Evolutionary conservation across 2,329 filamentous ascomycete genomes (phyloP), one percentile per base, ranked within the genome.

Genomic region (Microdochium nivale): DNA sequence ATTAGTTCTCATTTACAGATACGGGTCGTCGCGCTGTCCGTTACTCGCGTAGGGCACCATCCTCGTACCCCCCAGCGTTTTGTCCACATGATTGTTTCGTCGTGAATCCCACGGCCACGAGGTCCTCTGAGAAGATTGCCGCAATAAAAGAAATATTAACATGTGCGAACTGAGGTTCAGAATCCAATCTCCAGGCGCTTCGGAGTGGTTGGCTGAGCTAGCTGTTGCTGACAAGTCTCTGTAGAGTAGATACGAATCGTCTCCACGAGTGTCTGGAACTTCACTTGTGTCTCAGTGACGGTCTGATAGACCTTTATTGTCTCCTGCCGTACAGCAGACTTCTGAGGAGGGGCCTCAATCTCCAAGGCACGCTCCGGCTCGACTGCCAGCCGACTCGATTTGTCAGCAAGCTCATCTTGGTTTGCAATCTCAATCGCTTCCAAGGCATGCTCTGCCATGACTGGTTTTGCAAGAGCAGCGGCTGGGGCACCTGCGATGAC

Each of bases 231-330:
- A 7, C 4, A 23, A 21, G 40, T 44, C 40, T 44, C 40, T 4
- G 40, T 44, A 11, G 40, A 13, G 13, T 44, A 44, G 40, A 44
- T 13, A 16, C 40, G 16, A 19, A 44, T 44, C 1, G 62, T 70
- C 53, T 70, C 64, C 0, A 57, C 59, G 8, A 57, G 55, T 8
- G 56, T 67, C 55, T 67, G 62, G 24, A 65, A 62, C 49, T 65
- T 58, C 1, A 64, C 70, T 2, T 73, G 50, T 2, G 62, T 57
- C 56, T 65, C 53, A 1, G 64, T 66, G n/a, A 67, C 58, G 1
- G 63, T 68, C 54, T 70, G 64, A 10, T 70, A 59, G 5, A 71
- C 56, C 2, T 60, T 61, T 11, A 70, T 60, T 0, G 64, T 54
- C 48, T 60, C 65, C 40, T 59, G 62, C 47, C 63, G 57, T 19